Evolutionary conservation across 768 basidiomycete species (phyloP).

Genomic region (Leccinum truebloodii): DNA sequence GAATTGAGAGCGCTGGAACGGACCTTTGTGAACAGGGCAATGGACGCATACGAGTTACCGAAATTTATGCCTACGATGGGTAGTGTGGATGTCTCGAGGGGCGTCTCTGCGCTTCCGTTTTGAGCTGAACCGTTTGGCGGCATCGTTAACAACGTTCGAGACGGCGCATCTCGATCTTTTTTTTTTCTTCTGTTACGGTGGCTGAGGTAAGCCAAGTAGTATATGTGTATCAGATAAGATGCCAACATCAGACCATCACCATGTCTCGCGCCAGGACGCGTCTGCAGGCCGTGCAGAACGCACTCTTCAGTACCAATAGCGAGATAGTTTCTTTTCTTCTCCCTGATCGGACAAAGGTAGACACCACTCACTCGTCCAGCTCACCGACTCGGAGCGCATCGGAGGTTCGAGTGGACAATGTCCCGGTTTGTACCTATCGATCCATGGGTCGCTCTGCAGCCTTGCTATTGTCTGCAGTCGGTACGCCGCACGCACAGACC

Average conservation of each 20-base stretch:
- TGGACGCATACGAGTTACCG: constrained; percentile 92
- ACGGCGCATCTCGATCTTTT: not conserved
- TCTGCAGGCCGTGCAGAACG: constrained; percentile 17
- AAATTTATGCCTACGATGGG: constrained; percentile 93
- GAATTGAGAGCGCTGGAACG: constrained; percentile 18
- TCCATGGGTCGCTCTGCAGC: constrained; percentile 10
- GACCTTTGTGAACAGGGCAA: constrained; percentile 94
- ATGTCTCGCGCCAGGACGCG: constrained; percentile 12
- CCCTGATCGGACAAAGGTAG: constrained; percentile 18
- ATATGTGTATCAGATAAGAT: constrained; percentile 13
- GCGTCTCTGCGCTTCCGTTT: constrained; percentile 54
- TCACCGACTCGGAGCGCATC: not conserved
- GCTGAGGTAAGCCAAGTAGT: constrained; percentile 13
- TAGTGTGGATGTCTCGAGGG: constrained; percentile 39
- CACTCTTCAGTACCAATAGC: not conserved
- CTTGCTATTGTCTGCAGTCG: constrained; percentile 21
- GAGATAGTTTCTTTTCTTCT: constrained; percentile 10
- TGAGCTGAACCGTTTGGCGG: constrained; percentile 41
- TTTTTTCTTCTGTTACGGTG: not conserved
- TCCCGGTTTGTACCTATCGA: constrained; percentile 15
- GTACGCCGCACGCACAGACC: constrained; percentile 20
- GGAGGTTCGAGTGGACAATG: constrained; percentile 10
- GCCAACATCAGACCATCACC: not conserved
- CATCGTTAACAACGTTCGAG: constrained; percentile 31
- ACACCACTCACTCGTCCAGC: not conserved